Base-by-base conservation (phyloP, 108 stramenopile species). In the Skeletonema costatum region DNA sequence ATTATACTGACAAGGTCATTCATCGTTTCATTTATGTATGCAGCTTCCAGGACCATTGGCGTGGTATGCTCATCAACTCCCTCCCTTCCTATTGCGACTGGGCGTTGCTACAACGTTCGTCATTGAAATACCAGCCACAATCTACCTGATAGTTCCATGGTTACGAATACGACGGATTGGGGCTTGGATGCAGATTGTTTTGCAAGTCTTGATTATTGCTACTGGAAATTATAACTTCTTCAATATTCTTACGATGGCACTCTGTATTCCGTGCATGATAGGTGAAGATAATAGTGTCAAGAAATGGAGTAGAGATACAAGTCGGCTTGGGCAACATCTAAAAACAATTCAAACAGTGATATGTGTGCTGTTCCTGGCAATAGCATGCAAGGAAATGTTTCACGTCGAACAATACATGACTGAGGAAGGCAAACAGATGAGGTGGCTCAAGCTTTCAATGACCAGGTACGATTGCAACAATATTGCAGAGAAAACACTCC, bases 141-240 rank as follows among this genome's bases (percentile, higher is more conserved):
- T 86, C 36, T 72, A 90, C 12, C 58, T 94, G 46, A 31, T 92
- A 9, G 77, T 68, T 17, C 91, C 91, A 10, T 53, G 71, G 5
- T 36, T 29, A 36, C 33, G 46, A 3, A 66, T 84, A 5, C 76
- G 88, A 21, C 63, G 68, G 38, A 16, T 86, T 32, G 90, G 88
- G 9, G 79, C 76, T 14, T 48, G 77, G 64, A 5, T 88, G 74
- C 93, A 92, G 64, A 60, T 88, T 14, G 17, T 89, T 0, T 71
- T 94, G 30, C 93, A 94, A 60, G 44, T 89, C 21, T 31, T 85
- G 51, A 94, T 94, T 70, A 74, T 87, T 32, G 42, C 72, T 29
- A 91, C 90, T 32, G 93, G 93, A 13, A 89, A 84, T 68, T 94
- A 92, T 76, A 93, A 87, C 64, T 93, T 86, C 64, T 93, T 93